Evolutionary conservation across 2,329 filamentous ascomycete genomes (phyloP).

Genomic region (Xylaria hypoxylon): DNA sequence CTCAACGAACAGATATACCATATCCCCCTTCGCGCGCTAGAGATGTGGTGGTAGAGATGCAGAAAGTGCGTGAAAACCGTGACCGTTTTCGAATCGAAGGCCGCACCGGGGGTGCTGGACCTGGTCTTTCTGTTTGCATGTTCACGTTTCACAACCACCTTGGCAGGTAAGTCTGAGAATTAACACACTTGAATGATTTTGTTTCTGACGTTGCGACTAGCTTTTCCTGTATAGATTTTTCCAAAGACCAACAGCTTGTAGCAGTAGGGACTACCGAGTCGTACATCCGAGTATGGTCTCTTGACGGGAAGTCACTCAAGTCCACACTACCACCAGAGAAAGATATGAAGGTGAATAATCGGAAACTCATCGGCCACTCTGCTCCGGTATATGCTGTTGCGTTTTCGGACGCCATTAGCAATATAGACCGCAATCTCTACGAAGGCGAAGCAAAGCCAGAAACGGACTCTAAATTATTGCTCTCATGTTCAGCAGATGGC

Average conservation of each 20-base stretch:
- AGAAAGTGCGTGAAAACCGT: slow-evolving; percentile 91
- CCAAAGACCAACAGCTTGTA: slow-evolving; percentile 86
- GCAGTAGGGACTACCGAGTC: slow-evolving; percentile 93
- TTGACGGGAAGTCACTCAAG: slow-evolving; percentile 84
- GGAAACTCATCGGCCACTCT: slow-evolving; percentile 86
- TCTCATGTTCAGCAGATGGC: slow-evolving; percentile 89
- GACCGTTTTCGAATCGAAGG: slow-evolving; percentile 91
- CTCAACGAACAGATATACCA: slow-evolving; percentile 81
- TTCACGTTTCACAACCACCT: slow-evolving; percentile 98
- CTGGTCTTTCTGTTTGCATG: slow-evolving; percentile 91
- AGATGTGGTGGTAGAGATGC: slow-evolving; percentile 93
- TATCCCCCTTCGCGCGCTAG: slow-evolving; percentile 88
- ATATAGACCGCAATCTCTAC: slow-evolving; percentile 62
- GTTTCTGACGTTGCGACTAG: slow-evolving; percentile 56
- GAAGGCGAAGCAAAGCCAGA: slow-evolving; percentile 61
- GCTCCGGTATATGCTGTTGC: slow-evolving; percentile 89
- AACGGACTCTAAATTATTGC: slow-evolving; percentile 76
- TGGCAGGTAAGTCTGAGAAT: slow-evolving; percentile 73
- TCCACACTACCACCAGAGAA: slow-evolving; percentile 71
- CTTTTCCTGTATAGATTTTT: slow-evolving; percentile 94
- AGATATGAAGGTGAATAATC: slow-evolving; percentile 70
- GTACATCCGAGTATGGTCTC: slow-evolving; percentile 93
- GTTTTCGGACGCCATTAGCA: slow-evolving; percentile 80
- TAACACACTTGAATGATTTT: background rate
- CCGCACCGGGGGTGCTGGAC: slow-evolving; percentile 83